Evolutionary conservation across 1,284 basidiomycete species (phyloP).

Genomic region (Amylostereum areolatum): DNA sequence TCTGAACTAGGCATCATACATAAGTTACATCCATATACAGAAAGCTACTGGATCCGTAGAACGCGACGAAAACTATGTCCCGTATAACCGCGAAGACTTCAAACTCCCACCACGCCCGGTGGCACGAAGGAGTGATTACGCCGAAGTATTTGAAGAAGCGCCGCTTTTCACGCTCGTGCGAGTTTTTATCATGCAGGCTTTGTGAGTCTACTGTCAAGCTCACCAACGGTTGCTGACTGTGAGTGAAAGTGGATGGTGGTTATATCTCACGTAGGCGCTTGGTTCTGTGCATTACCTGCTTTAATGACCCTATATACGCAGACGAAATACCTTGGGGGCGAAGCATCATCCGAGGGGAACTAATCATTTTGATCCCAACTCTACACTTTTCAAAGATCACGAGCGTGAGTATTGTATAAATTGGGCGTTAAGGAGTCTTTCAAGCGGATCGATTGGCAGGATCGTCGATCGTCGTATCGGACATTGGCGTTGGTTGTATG

Average conservation of each 20-base stretch:
- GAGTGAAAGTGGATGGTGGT: slow-evolving; percentile 55
- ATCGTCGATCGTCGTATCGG: slow-evolving; percentile 40
- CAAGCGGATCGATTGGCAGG: slow-evolving; percentile 14
- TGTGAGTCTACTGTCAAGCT: slow-evolving; percentile 17
- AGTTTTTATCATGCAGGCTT: slow-evolving; percentile 63
- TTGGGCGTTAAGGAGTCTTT: background rate
- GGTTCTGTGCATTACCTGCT: slow-evolving; percentile 14
- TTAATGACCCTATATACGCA: slow-evolving; percentile 2
- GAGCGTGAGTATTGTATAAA: slow-evolving; percentile 34
- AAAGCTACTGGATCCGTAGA: slow-evolving; percentile 52
- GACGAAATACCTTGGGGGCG: slow-evolving; percentile 24
- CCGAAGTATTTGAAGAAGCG: slow-evolving; percentile 62
- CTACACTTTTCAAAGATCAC: slow-evolving; percentile 70
- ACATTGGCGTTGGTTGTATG: slow-evolving; percentile 42
- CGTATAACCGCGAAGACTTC: slow-evolving; percentile 40
- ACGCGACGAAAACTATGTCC: slow-evolving; percentile 53
- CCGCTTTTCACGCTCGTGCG: slow-evolving; percentile 65
- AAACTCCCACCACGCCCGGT: slow-evolving; percentile 35
- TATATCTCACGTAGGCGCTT: slow-evolving; percentile 63
- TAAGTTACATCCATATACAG: slow-evolving; percentile 16
- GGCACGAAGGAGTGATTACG: slow-evolving; percentile 40
- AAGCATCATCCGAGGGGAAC: slow-evolving; percentile 30
- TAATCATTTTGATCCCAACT: slow-evolving; percentile 62
- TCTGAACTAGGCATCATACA: background rate
- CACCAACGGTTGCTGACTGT: too few species aligned